Conservation (phyloP, 2,329 filamentous ascomycete genomes). For the Fonsecaea erecta region DNA sequence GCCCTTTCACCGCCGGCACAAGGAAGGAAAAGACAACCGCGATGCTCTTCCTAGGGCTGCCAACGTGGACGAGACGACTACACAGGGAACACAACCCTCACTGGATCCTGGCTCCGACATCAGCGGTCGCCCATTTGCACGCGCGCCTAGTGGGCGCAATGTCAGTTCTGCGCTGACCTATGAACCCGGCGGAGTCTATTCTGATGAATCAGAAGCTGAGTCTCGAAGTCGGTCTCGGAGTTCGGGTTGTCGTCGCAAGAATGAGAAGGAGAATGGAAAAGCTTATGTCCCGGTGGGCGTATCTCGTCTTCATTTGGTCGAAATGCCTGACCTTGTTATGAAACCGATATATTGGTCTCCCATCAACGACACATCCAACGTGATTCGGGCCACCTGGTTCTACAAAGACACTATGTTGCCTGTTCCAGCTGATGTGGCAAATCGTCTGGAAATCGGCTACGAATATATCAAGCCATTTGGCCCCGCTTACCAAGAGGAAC, state of each 20-base stretch:
- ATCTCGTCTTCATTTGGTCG: conserved; percentile 87
- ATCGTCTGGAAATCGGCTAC: conserved; percentile 91
- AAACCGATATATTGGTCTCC: conserved; percentile 98
- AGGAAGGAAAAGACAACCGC: conserved; percentile 40
- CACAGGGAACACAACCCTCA: conserved; percentile 6
- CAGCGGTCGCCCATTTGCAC: conserved; percentile 55
- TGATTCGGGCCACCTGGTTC: conserved; percentile 92
- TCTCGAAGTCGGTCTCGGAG: conserved; percentile 30
- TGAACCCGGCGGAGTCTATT: conserved; percentile 11
- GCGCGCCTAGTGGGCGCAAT: conserved; percentile 44
- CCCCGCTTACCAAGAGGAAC: conserved; percentile 88
- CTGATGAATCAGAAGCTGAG: conserved; percentile 23
- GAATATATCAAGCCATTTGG: conserved; percentile 84
- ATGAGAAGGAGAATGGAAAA: conserved; percentile 40
- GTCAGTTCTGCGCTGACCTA: conserved; percentile 25
- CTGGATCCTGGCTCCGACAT: conserved; percentile 43
- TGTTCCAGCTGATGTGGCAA: conserved; percentile 81
- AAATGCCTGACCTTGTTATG: conserved; percentile 82
- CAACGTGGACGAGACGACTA: not conserved
- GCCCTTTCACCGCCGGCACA: conserved; percentile 40
- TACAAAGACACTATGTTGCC: conserved; percentile 95
- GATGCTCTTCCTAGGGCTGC: conserved; percentile 36
- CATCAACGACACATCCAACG: conserved; percentile 81
- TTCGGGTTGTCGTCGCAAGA: conserved; percentile 13
- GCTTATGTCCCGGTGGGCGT: conserved; percentile 79